Conservation (phyloP, 2,329 filamentous ascomycete species). For the Orbilia ellipsospora region DNA sequence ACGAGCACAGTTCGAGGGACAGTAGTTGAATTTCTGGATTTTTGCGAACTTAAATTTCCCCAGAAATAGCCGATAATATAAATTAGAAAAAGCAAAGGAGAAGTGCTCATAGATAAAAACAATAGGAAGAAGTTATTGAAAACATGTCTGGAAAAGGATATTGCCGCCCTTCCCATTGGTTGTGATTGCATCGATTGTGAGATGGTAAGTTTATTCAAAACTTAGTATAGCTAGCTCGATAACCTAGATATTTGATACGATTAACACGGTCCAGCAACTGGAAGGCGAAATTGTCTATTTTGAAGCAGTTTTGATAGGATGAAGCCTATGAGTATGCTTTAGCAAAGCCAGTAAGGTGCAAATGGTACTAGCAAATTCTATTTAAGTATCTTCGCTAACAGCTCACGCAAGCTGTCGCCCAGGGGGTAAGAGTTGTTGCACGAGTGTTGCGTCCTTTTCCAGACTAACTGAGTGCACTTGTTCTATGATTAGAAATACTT, state of each 20-base stretch:
- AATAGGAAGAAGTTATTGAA: conserved; percentile 4
- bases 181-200: too few species aligned
- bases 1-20: conserved; percentile 7
- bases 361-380: too few species aligned
- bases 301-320: too few species aligned
- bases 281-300: too few species aligned
- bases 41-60: not conserved
- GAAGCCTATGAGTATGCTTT: too few species aligned
- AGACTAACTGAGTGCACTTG: too few species aligned
- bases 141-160: conserved; percentile 4
- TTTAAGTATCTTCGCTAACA: too few species aligned
- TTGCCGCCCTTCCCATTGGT: not conserved
- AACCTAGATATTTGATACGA: not conserved
- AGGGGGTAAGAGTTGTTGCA: too few species aligned
- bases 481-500: too few species aligned
- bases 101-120: not conserved
- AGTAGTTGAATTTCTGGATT: not conserved
- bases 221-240: not conserved
- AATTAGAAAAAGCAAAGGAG: not conserved
- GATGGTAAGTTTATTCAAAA: not conserved
- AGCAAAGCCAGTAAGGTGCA: too few species aligned
- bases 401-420: too few species aligned
- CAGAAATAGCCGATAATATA: not conserved
- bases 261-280: not conserved
- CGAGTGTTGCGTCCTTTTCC: too few species aligned